phyloP scores from a whole-genome alignment of 306 rosid species.

The Vicia sativa region DNA sequence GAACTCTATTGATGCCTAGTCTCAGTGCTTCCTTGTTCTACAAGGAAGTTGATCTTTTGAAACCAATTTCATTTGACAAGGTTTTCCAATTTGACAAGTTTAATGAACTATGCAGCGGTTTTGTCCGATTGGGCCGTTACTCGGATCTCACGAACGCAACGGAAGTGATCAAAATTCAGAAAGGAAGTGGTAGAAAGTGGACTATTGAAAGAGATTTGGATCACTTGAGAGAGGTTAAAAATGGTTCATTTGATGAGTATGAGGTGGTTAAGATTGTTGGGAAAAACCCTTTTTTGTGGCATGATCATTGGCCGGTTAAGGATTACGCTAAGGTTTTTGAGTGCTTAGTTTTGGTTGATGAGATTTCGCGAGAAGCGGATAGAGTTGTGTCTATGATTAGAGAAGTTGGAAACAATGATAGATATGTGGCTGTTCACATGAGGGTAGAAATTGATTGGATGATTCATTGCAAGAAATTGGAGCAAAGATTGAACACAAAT shows the following conservation, averaged over 20 bases:
- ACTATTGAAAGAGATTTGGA: slow-evolving; percentile 71
- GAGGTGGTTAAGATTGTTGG: slow-evolving; percentile 71
- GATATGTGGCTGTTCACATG: slow-evolving; percentile 83
- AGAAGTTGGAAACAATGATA: slow-evolving; percentile 40
- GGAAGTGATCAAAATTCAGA: slow-evolving; percentile 50
- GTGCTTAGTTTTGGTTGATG: slow-evolving; percentile 75
- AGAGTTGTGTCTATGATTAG: slow-evolving; percentile 71
- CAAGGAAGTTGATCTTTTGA: slow-evolving; percentile 76
- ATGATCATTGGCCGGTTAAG: slow-evolving; percentile 89
- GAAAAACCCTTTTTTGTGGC: slow-evolving; percentile 89
- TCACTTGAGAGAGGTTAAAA: slow-evolving; percentile 55
- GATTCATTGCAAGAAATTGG: slow-evolving; percentile 86
- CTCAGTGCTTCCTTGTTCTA: slow-evolving; percentile 87
- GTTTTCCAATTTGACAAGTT: slow-evolving; percentile 69
- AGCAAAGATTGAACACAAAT: slow-evolving; percentile 55
- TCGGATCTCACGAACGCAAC: slow-evolving; percentile 55
- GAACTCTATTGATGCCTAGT: slow-evolving; percentile 87
- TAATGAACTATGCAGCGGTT: slow-evolving; percentile 63
- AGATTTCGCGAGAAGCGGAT: slow-evolving; percentile 66
- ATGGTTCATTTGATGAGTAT: slow-evolving; percentile 46
- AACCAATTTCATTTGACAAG: slow-evolving; percentile 73
- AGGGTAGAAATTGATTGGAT: slow-evolving; percentile 91
- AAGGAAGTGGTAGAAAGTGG: slow-evolving; percentile 96
- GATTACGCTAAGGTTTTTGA: slow-evolving; percentile 80
- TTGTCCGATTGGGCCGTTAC: slow-evolving; percentile 60